These are phyloP conservation scores for Pseudozyma thailandica DNA, from an alignment of 1,284 basidiomycete genomes.

Conservation along the genomic window DNA sequence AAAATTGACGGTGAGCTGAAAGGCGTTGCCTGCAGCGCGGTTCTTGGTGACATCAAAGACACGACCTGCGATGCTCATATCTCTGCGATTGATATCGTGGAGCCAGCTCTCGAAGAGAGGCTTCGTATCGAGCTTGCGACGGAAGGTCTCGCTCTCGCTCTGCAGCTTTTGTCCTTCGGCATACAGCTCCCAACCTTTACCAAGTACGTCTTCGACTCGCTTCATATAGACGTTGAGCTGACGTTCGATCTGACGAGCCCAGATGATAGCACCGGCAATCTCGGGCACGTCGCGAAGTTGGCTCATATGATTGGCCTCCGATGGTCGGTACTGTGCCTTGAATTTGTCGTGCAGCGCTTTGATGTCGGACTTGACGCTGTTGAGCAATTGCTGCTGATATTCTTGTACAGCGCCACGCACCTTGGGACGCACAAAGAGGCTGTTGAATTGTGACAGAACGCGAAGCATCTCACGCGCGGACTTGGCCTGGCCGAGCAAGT, in stretches of 20 bases:
- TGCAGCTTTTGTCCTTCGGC: constrained; percentile 98
- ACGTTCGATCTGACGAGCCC: constrained; percentile 97
- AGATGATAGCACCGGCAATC: constrained; percentile 96
- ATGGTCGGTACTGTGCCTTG: constrained; percentile 86
- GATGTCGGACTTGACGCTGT: constrained; percentile 91
- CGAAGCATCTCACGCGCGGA: constrained; percentile 99
- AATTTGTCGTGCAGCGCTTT: constrained; percentile 89
- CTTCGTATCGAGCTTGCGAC: constrained; percentile 91
- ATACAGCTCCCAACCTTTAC: constrained; percentile 97
- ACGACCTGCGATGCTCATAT: constrained; percentile 91
- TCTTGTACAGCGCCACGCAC: constrained; percentile 89
- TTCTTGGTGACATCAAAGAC: constrained; percentile 92
- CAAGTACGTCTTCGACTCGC: constrained; percentile 98
- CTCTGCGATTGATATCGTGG: constrained; percentile 86
- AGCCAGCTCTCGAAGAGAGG: constrained; percentile 97
- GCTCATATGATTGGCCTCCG: constrained; percentile 96
- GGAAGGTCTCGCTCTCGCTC: constrained; percentile 88
- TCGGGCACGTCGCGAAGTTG: constrained; percentile 97
- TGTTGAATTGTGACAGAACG: constrained; percentile 98
- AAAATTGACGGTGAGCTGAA: constrained; percentile 93
- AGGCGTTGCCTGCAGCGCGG: constrained; percentile 71
- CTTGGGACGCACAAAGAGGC: constrained; percentile 95
- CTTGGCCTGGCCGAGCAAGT: constrained; percentile 90
- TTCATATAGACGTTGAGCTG: constrained; percentile 98
- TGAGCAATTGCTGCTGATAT: constrained; percentile 82